These are phyloP conservation scores for Moniliophthora roreri DNA, from an alignment of 1,284 basidiomycete species.

Conservation along the genomic window DNA sequence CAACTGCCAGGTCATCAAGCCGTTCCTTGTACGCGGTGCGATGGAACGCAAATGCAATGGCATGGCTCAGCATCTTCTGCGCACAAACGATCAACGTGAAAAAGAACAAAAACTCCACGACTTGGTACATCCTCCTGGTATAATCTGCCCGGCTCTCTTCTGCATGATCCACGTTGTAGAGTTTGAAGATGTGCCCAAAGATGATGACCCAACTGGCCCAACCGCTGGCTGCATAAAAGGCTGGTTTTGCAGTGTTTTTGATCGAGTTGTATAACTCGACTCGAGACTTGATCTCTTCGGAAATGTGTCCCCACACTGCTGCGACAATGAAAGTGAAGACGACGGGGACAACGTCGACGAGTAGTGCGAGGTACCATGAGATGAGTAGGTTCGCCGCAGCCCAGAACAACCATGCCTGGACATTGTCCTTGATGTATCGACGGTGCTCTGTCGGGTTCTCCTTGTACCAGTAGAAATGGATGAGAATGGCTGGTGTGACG, in stretches of 20 bases:
- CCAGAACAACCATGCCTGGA: slow-evolving; percentile 80
- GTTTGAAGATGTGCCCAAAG: slow-evolving; percentile 58
- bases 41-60: slow-evolving; percentile 75
- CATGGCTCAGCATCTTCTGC: slow-evolving; percentile 67
- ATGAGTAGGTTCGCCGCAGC: slow-evolving; percentile 70
- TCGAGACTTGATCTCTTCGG: slow-evolving; percentile 61
- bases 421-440: slow-evolving; percentile 60
- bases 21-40: slow-evolving; percentile 76
- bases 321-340: slow-evolving; percentile 52
- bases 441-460: slow-evolving; percentile 55
- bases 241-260: slow-evolving; percentile 66
- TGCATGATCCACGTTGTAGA: slow-evolving; percentile 47
- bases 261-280: slow-evolving; percentile 69
- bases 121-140: slow-evolving; percentile 56
- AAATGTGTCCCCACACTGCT: slow-evolving; percentile 71
- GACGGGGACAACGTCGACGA: slow-evolving; percentile 65
- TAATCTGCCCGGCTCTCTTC: slow-evolving; percentile 51
- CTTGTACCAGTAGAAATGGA: slow-evolving; percentile 70
- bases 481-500: slow-evolving; percentile 55
- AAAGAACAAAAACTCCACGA: slow-evolving; percentile 72
- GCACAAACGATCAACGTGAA: slow-evolving; percentile 56
- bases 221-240: slow-evolving; percentile 62
- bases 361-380: slow-evolving; percentile 74
- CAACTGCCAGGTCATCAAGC: slow-evolving; percentile 52
- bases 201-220: slow-evolving; percentile 75